Evolutionary conservation across 345 rosid species (phyloP), one percentile per base, ranked within the genome.

Genomic region (Microthlaspi erraticum): DNA sequence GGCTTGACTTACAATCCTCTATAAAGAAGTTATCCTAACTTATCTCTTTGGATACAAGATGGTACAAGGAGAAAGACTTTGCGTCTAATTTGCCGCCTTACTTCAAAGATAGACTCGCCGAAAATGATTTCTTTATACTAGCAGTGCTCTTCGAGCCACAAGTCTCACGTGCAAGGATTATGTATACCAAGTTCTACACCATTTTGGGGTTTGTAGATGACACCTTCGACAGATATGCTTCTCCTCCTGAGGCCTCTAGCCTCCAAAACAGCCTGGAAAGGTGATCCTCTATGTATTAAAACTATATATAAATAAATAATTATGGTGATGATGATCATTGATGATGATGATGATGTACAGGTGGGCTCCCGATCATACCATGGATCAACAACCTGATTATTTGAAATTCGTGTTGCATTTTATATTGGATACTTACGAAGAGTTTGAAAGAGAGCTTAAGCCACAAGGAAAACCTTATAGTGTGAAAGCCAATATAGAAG

Each of bases 211-310:
- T 73, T 56, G 0, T 17, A 4, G 77, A 73, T 42, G 77, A 64
- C 26, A 64, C 77, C 26, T 64, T 38, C 2, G 77, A 73, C 23
- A 38, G 77, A 56, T 73, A 73, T 73, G 77, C 59, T 0, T 56
- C 66, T 48, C 49, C 65, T 14, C 7, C 42, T 31, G 77, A 73
- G 31, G 60, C 58, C 29, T 34, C 12, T 29, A 17, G 44, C 59
- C 59, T 73, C 5, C 36, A 26, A 6, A 65, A 64, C 1, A 44
- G 43, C 39, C 11, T 73, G 4, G 43, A 56, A 64, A 56, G 77
- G 71, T 73, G 46, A 2, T 20, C 23, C 3, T 13, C 18, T 32
- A 43, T 14, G 12, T 29, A 1, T 44, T 5, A 43, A 23, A 55
- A 42, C 17, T 5, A 16, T 20, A 11, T 26, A 10, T 14, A 3